phyloP scores from a whole-genome alignment of 495 filamentous ascomycete genomes.

The Penicillium diatomitis region DNA sequence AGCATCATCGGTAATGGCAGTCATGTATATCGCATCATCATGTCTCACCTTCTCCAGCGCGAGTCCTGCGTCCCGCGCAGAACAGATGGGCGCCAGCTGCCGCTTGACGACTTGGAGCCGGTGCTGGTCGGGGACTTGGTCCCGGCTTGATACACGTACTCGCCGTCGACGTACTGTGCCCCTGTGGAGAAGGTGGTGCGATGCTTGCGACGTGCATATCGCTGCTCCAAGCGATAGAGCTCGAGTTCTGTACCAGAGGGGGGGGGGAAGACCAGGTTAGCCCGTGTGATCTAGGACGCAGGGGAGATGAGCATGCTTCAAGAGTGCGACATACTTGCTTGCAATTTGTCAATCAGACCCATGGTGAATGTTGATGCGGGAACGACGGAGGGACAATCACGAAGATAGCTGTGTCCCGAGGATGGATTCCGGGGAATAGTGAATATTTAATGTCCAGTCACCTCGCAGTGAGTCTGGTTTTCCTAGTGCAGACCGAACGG shows the following conservation, averaged over 20 bases:
- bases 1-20: too few relatives aligned
- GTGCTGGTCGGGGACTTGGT: conserved; percentile 31
- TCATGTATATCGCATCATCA: conserved; percentile 1
- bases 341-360: conserved; percentile 49
- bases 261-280: background rate
- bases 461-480: too few relatives aligned
- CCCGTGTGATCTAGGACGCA: too few relatives aligned
- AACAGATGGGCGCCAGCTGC: conserved; percentile 29
- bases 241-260: conserved; percentile 49
- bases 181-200: conserved; percentile 79
- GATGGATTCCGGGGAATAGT: too few relatives aligned
- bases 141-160: conserved; percentile 62
- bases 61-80: conserved; percentile 23
- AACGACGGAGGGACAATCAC: too few relatives aligned
- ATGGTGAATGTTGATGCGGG: conserved; percentile 23
- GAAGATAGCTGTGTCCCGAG: too few relatives aligned
- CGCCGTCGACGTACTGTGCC: conserved; percentile 83
- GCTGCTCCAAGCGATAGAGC: conserved; percentile 86
- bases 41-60: conserved; percentile 20
- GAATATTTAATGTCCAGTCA: too few relatives aligned
- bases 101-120: conserved; percentile 36
- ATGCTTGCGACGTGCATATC: conserved; percentile 78
- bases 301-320: too few relatives aligned
- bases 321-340: conserved; percentile 38
- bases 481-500: too few relatives aligned